These are phyloP conservation scores for Lepidium africanum DNA, from an alignment of 345 rosid genomes.

Conservation along the genomic window DNA sequence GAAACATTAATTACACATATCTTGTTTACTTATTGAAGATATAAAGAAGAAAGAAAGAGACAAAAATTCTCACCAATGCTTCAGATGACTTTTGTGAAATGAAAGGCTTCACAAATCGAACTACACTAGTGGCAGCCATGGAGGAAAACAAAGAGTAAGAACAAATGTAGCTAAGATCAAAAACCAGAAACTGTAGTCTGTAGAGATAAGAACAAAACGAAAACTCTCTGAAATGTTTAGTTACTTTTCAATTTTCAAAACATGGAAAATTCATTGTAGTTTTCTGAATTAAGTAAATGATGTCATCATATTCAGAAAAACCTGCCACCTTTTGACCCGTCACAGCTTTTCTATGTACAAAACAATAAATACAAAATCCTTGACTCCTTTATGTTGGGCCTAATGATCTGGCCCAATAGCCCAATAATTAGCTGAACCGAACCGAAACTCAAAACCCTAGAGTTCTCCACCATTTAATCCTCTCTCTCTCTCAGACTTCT, in stretches of 20 bases:
- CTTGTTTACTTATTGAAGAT: neutral
- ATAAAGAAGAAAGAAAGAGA: neutral
- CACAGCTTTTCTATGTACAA: neutral
- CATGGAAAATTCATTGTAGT: neutral
- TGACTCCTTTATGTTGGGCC: constrained; percentile 2
- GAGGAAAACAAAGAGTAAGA: neutral
- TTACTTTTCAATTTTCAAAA: neutral
- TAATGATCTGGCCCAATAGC: neutral
- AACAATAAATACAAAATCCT: neutral
- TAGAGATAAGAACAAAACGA: neutral
- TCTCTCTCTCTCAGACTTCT: neutral
- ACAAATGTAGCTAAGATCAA: neutral
- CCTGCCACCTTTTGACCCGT: neutral
- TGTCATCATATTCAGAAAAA: neutral
- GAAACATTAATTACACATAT: neutral
- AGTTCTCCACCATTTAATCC: neutral
- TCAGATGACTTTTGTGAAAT: neutral
- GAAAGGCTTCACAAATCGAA: neutral
- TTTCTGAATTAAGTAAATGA: neutral
- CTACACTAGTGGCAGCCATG: constrained; percentile 1
- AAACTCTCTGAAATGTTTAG: no score
- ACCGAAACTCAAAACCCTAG: constrained; percentile 18
- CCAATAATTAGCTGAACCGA: neutral
- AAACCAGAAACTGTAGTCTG: neutral
- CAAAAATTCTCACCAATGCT: neutral